Evolutionary conservation across 2,329 filamentous ascomycete species (phyloP).

Genomic region (Fusarium redolens): DNA sequence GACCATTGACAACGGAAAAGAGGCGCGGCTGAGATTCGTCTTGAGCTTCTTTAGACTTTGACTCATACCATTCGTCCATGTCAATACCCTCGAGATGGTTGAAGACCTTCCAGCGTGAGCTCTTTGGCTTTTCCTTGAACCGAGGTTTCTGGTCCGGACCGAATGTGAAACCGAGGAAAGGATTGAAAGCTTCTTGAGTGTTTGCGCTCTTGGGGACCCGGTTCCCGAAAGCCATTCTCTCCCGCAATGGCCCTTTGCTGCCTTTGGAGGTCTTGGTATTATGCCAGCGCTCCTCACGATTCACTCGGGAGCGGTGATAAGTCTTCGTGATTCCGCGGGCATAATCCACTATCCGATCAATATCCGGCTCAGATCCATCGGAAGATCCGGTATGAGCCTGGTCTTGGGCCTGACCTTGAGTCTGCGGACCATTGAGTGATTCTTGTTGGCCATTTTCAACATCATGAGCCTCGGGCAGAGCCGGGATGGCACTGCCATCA

Average conservation of each 20-base stretch:
- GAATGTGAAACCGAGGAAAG: constrained; percentile 29
- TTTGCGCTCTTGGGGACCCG: constrained; percentile 1
- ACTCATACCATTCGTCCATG: constrained; percentile 35
- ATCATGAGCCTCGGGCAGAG: too few species aligned
- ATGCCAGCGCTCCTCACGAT: background rate
- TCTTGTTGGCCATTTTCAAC: background rate
- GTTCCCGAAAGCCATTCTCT: background rate
- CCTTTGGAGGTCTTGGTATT: background rate
- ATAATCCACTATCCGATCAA: too few species aligned
- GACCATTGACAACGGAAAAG: constrained; percentile 17
- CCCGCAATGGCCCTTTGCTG: background rate
- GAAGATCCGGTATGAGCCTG: too few species aligned
- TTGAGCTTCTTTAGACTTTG: background rate
- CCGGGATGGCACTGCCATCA: background rate
- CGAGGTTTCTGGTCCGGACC: background rate
- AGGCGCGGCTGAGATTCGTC: background rate
- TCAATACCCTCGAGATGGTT: constrained; percentile 34
- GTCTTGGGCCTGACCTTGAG: background rate
- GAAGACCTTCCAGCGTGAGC: constrained; percentile 33
- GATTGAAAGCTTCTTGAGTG: constrained; percentile 22
- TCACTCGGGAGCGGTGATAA: background rate
- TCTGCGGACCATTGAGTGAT: background rate
- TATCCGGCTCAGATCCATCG: too few species aligned
- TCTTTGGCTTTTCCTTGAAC: background rate
- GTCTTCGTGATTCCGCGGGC: too few species aligned